Evolutionary conservation across 305 asterid genomes (phyloP), one percentile per base, ranked within the genome.

Genomic region (Petunia hybrid): DNA sequence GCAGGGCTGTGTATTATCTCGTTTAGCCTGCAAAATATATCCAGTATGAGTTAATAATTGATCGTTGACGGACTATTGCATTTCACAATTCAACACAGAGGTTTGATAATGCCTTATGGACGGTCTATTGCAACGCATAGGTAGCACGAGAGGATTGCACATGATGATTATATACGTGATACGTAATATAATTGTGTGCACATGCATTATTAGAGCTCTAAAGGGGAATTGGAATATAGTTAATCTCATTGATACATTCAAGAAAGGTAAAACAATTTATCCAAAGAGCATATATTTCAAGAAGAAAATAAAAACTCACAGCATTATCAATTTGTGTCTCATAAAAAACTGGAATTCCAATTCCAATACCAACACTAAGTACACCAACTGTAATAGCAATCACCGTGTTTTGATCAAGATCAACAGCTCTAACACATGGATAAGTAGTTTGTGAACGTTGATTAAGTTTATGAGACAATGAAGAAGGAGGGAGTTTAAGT

Each of bases 1-100:
- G 88, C 99, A 95, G 7, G 98, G 87, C 87, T 95, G 99, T 38
- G 97, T 94, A 78, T 94, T 95, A 0, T 94, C 98, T 83, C 99
- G 86, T 80, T 94, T 94, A 36, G 99, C 83, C 99, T 95, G 89
- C 85, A 86, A 81, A 57, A 67, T 43, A 59, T 78, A 36, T n/a
- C 40, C 45, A 14, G 13, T 7, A 66, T 13, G 13, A 43, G 46
- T 43, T 10, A 64, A 39, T 40, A 59, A 22, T 22, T 22, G 31
- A 22, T 22, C 31, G 31, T 22, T 22, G 31, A 22, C 31, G 31
- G 31, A 0, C 31, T 22, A 22, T 22, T 22, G 31, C 31, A 22
- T 22, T 22, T 22, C 31, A 22, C 31, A 22, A 22, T 22, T 22
- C 31, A 22, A 22, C 31, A 22, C 31, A 22, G 31, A 22, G 31